Evolutionary conservation across 2,329 filamentous ascomycete genomes (phyloP), one percentile per base, ranked within the genome.

Genomic region (Trichoderma arundinaceum): DNA sequence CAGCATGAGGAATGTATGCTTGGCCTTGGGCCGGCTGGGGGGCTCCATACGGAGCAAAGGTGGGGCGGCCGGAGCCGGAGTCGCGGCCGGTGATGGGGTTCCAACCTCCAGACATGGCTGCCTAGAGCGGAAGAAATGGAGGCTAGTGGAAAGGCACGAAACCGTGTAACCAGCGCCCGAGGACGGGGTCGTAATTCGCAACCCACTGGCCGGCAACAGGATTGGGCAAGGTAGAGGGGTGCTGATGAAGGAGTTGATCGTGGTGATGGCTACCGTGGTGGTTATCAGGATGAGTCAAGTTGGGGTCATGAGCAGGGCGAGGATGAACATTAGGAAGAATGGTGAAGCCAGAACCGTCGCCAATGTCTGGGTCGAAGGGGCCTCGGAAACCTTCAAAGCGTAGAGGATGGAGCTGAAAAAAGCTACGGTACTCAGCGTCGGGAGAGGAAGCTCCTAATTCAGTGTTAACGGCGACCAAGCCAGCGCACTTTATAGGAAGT

Each of bases 11-110:
- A 41, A 79, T 76, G 62, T 79, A 80, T 17, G 78, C 71, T 64
- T 80, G 77, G 65, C 77, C 77, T 53, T 75, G 77, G 19, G 71
- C 66, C 1, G 75, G 76, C 28, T 76, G 41, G 15, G 78, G 74
- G 13, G 71, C 74, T 19, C 77, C 75, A 38, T 67, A 71, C 4
- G 78, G 78, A 38, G 77, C 72, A 63, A 72, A 72, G 13, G 71
- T 69, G 4, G 79, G 79, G 1, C 74, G 74, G 41, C 66, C 56
- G 19, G 73, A 74, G 10, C 72, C 69, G n/a, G 72, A 65, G 67
- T 82, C 80, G 15, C 77, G 78, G 19, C 80, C 75, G 39, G 75
- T 74, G 13, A 77, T 65, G 4, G 78, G 78, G 65, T 81, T 81
- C 77, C 77, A 79, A 43, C 78, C 77, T 46, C 75, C 74, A 56